Evolutionary conservation across 179 eudicot genomes (phyloP).

Genomic region (Sideroxylon spinosum): DNA sequence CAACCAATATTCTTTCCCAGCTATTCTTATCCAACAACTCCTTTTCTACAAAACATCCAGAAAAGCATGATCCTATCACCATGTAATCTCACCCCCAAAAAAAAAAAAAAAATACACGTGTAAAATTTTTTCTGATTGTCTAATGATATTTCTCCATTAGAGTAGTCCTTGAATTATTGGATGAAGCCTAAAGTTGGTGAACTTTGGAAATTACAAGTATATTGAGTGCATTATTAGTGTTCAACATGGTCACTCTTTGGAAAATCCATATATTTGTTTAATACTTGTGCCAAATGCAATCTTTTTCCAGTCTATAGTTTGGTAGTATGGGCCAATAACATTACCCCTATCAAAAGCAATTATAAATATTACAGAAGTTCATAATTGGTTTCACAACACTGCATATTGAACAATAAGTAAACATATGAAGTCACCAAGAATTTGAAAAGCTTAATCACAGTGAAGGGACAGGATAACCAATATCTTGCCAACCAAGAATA

Average conservation of each 20-base stretch:
- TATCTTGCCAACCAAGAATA: slow-evolving; percentile 1
- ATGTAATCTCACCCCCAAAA: not conserved
- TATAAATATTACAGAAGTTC: not conserved
- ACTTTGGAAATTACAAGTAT: not conserved
- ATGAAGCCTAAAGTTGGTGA: not conserved
- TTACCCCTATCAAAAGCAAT: not conserved
- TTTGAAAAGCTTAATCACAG: not conserved
- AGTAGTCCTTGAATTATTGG: not conserved
- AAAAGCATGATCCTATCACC: not conserved
- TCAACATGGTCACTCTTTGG: not conserved
- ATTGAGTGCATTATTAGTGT: not conserved
- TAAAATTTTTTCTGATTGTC: not conserved
- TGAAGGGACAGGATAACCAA: not conserved
- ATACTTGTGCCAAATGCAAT: not conserved
- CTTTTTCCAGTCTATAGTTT: slow-evolving; percentile 2
- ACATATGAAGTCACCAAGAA: not conserved
- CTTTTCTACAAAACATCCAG: not conserved
- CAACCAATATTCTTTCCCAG: not conserved
- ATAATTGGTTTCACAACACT: not conserved
- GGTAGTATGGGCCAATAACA: not conserved
- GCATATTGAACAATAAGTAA: not conserved
- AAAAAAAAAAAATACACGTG: not conserved
- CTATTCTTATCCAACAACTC: not conserved
- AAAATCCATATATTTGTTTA: not conserved
- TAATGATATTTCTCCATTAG: not conserved